Percentiles rank a stretch among this genome's conserved stretches.
These are phyloP conservation scores for Ensete ventricosum DNA, from an alignment of 176 grass and related monocot species.

Conservation along the genomic window DNA sequence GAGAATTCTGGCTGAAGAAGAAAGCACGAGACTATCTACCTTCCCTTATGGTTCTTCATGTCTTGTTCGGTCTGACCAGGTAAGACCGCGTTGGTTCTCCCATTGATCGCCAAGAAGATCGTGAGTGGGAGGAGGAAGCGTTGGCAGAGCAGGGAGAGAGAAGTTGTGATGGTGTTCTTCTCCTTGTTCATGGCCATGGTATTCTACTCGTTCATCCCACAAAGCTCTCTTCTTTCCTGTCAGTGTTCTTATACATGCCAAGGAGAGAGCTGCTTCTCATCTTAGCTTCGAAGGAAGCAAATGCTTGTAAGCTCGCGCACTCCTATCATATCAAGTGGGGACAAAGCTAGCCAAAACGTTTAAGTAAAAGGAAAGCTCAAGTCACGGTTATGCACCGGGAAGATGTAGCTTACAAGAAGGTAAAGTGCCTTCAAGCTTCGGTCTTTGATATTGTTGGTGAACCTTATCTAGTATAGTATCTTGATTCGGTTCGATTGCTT, in stretches of 20 bases:
- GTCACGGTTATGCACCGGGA: background rate
- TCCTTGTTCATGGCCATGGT: background rate
- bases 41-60: background rate
- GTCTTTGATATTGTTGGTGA: no score
- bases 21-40: background rate
- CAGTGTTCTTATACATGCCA: background rate
- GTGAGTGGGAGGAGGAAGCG: background rate
- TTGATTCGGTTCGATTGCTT: no score
- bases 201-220: background rate
- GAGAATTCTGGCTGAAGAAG: background rate
- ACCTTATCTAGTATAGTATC: no score
- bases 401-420: background rate
- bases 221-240: background rate
- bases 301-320: constrained; percentile 3
- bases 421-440: no score
- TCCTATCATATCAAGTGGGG: background rate
- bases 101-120: background rate
- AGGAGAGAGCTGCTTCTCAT: background rate
- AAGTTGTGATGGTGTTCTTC: background rate
- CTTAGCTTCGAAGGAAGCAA: constrained; percentile 6
- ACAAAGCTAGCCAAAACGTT: background rate
- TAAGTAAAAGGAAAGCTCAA: background rate
- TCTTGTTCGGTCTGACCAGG: background rate
- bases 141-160: background rate
- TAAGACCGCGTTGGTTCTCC: background rate